Conservation (phyloP, 495 filamentous ascomycete species). For the Penicillium silybi region DNA sequence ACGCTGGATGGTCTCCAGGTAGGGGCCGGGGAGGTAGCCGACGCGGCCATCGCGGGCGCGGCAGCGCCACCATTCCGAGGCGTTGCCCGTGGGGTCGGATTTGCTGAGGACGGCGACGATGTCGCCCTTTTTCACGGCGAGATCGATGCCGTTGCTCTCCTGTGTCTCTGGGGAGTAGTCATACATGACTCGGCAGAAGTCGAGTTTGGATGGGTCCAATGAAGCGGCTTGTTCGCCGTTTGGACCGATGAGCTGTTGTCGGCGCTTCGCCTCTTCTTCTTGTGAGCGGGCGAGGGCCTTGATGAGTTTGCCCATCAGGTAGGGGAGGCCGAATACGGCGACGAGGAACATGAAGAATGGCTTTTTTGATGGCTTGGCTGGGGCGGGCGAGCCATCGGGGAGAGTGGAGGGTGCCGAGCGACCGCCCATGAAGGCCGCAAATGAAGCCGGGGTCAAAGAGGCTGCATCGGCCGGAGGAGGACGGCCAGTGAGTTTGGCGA, state of each 20-base stretch:
- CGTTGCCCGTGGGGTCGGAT: conserved; percentile 85
- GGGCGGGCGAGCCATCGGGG: conserved; percentile 52
- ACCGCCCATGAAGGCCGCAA: conserved; percentile 73
- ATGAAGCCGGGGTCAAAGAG: conserved; percentile 81
- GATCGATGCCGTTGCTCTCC: conserved; percentile 70
- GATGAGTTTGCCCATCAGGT: conserved; percentile 94
- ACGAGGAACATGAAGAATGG: conserved; percentile 94
- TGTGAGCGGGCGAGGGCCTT: conserved; percentile 75
- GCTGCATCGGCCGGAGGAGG: conserved; percentile 83
- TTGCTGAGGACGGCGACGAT: conserved; percentile 93
- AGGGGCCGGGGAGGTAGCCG: conserved; percentile 85
- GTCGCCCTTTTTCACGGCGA: conserved; percentile 92
- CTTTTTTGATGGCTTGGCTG: conserved; percentile 79
- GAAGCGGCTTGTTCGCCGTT: conserved; percentile 46
- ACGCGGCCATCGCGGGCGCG: conserved; percentile 85
- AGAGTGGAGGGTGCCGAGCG: conserved; percentile 39
- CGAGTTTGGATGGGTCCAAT: conserved; percentile 81
- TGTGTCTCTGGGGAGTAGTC: conserved; percentile 80
- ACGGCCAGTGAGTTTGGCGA: conserved; percentile 92
- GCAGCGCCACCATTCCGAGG: conserved; percentile 96
- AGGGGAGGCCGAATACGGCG: conserved; percentile 91
- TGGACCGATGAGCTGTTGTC: conserved; percentile 48
- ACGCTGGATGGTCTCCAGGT: conserved; percentile 77
- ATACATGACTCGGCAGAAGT: conserved; percentile 92
- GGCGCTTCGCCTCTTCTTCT: conserved; percentile 69